These are phyloP conservation scores for Hymenoscyphus repandus DNA, from an alignment of 2,329 filamentous ascomycete genomes.

Conservation along the genomic window DNA sequence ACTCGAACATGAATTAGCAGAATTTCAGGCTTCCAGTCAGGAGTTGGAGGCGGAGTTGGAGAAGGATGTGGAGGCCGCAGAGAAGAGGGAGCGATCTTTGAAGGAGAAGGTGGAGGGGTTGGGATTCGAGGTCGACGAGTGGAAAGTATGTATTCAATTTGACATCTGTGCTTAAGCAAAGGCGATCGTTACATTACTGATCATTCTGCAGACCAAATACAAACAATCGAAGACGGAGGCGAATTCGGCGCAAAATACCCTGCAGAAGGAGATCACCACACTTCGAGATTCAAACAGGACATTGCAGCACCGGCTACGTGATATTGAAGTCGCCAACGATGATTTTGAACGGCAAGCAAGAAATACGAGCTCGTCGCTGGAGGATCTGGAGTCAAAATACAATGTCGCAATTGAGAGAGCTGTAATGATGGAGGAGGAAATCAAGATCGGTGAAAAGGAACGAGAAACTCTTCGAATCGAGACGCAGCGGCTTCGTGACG, in stretches of 20 bases:
- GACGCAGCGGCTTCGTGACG: conserved; percentile 81
- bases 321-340: conserved; percentile 97
- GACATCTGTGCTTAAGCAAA: too few relatives aligned
- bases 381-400: conserved; percentile 96
- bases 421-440: conserved; percentile 93
- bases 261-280: conserved; percentile 94
- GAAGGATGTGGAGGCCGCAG: conserved; percentile 90
- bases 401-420: conserved; percentile 88
- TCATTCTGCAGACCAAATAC: conserved; percentile 70
- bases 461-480: conserved; percentile 86
- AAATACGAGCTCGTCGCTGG: conserved; percentile 90
- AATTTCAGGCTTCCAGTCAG: conserved; percentile 90
- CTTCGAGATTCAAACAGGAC: conserved; percentile 80
- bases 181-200: conserved; percentile 8
- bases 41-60: conserved; percentile 93
- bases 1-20: conserved; percentile 82
- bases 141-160: conserved; percentile 67
- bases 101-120: conserved; percentile 83
- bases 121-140: conserved; percentile 90
- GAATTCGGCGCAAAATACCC: conserved; percentile 71
- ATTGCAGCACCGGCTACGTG: conserved; percentile 76
- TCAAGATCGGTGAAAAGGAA: conserved; percentile 86
- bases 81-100: conserved; percentile 82
- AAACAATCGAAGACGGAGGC: conserved; percentile 90
- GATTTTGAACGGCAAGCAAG: conserved; percentile 95